These are phyloP conservation scores for Rheum nobile DNA, from an alignment of 148 eudicot genomes.

Conservation along the genomic window DNA sequence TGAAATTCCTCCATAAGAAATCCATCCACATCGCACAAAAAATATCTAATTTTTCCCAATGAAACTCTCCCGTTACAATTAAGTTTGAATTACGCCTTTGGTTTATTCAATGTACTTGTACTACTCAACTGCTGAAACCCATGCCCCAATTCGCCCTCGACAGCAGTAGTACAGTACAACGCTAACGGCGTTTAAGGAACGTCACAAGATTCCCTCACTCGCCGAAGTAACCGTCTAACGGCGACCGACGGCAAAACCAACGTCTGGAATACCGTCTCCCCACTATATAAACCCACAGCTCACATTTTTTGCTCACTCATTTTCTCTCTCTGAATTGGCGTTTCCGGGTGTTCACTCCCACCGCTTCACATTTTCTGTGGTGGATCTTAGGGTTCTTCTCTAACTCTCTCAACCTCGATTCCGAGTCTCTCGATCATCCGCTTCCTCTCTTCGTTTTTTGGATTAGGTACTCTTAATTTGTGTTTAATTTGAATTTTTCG, in stretches of 20 bases:
- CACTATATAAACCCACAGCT: neutral
- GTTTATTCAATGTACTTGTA: neutral
- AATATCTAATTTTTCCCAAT: neutral
- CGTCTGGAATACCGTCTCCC: neutral
- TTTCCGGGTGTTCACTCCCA: neutral
- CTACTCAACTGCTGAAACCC: neutral
- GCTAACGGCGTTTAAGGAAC: neutral
- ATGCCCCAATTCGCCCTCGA: too few relatives aligned
- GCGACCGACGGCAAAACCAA: neutral
- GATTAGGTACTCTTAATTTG: neutral
- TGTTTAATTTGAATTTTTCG: neutral
- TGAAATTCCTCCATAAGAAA: neutral
- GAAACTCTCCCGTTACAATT: neutral
- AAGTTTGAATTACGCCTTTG: neutral
- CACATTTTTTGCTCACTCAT: neutral
- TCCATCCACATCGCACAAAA: neutral
- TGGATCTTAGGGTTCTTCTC: neutral
- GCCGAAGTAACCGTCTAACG: neutral
- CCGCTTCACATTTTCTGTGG: neutral
- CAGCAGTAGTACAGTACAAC: too few relatives aligned
- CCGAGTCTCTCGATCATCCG: neutral
- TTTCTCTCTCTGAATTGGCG: neutral
- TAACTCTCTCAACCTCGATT: neutral
- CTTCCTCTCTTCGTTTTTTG: neutral
- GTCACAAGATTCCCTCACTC: neutral